phyloP scores from a whole-genome alignment of 1,139 yeast genomes.

The Torulaspora pretoriensis region DNA sequence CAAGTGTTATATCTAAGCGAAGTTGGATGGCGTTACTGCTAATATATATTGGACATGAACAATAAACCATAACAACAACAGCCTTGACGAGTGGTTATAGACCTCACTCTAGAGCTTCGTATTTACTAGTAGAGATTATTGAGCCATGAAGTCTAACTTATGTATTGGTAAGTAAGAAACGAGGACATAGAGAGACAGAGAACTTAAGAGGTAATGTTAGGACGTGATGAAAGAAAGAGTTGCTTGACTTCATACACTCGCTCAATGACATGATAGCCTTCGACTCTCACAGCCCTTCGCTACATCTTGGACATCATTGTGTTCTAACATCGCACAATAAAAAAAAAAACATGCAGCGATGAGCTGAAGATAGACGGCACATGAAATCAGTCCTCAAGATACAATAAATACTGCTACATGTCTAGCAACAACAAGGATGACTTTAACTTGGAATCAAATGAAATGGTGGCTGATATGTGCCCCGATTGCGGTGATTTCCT shows the following conservation, averaged over 20 bases:
- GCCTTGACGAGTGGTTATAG: no score
- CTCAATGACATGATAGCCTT: no score
- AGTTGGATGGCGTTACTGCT: neutral
- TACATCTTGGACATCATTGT: no score
- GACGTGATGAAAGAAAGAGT: no score
- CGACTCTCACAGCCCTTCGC: no score
- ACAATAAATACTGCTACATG: neutral
- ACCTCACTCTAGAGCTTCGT: no score
- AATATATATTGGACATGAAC: no score
- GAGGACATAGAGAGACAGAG: neutral
- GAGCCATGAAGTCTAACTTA: neutral
- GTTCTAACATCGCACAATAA: neutral
- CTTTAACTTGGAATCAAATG: constrained; percentile 2
- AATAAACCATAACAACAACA: no score
- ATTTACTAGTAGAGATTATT: neutral
- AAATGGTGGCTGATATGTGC: constrained; percentile 3
- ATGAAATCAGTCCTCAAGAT: neutral
- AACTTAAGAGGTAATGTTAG: neutral
- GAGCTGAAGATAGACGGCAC: neutral
- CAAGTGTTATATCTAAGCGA: neutral
- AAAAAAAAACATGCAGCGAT: neutral
- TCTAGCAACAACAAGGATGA: constrained; percentile 1
- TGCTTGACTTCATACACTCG: no score
- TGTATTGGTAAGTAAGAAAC: neutral
- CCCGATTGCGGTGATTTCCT: constrained; percentile 34